Percentiles rank a stretch among this genome's conserved stretches.
Conservation (phyloP, 192 early-diverging fungal species). For the Coemansia sp. region DNA sequence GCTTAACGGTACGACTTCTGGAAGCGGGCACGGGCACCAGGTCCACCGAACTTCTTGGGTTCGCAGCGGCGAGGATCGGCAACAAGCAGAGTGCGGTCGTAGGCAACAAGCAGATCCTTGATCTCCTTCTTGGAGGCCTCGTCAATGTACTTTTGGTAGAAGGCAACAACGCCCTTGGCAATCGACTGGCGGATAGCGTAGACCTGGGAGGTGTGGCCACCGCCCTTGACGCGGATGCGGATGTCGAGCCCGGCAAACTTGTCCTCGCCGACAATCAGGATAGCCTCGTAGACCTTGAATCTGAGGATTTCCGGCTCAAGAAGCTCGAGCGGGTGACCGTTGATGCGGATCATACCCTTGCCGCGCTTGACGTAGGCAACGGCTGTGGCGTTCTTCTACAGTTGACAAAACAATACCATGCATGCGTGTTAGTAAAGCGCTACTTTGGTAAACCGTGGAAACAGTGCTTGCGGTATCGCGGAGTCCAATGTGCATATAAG, state of each 20-base stretch:
- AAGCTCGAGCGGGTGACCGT: slow-evolving; percentile 94
- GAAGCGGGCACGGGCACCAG: slow-evolving; percentile 96
- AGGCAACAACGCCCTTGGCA: slow-evolving; percentile 99
- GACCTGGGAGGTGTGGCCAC: slow-evolving; percentile 97
- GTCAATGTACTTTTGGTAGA: slow-evolving; percentile 99
- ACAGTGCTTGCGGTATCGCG: no score
- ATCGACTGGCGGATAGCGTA: slow-evolving; percentile 99
- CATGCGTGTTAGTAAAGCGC: no score
- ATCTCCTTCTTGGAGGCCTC: slow-evolving; percentile 99
- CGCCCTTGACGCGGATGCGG: slow-evolving; percentile 94
- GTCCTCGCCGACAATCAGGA: slow-evolving; percentile 94
- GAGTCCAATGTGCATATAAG: background rate
- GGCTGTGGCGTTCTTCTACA: slow-evolving; percentile 96
- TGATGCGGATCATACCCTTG: slow-evolving; percentile 95
- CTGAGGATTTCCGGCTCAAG: slow-evolving; percentile 96
- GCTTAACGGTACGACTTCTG: slow-evolving; percentile 90
- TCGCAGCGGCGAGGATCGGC: slow-evolving; percentile 99
- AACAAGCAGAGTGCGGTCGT: slow-evolving; percentile 98
- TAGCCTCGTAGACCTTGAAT: slow-evolving; percentile 99
- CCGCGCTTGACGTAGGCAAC: slow-evolving; percentile 99
- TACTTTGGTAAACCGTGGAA: no score
- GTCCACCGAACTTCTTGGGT: slow-evolving; percentile 99
- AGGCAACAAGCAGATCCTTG: slow-evolving; percentile 86
- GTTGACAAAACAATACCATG: no score
- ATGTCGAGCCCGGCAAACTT: slow-evolving; percentile 97